Evolutionary conservation across 352 stramenopile species (phyloP).

Genomic region (Thalassiosira livingstoniorum): DNA sequence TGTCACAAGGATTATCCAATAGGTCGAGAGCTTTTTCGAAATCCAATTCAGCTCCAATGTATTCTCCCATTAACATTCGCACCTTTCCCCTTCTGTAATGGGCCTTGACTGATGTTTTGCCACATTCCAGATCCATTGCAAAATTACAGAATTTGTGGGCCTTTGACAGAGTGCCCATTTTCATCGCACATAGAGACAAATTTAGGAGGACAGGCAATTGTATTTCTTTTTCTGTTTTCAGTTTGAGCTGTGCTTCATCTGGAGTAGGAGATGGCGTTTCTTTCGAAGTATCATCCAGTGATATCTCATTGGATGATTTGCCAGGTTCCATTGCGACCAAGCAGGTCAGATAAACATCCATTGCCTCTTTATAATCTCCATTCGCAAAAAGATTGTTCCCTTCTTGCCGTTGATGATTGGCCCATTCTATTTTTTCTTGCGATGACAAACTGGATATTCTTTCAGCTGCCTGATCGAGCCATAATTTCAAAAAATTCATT

Average conservation of each 20-base stretch:
- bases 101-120: constrained; percentile 61
- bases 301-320: neutral
- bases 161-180: constrained; percentile 79
- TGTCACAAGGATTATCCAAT: constrained; percentile 14
- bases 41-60: constrained; percentile 63
- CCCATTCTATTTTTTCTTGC: constrained; percentile 69
- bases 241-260: constrained; percentile 8
- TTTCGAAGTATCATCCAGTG: constrained; percentile 1
- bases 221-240: constrained; percentile 58
- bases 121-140: constrained; percentile 62
- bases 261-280: neutral
- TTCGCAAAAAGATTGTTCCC: constrained; percentile 76
- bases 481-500: neutral
- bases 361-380: constrained; percentile 75
- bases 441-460: constrained; percentile 43
- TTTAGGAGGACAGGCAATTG: constrained; percentile 82
- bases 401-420: constrained; percentile 58
- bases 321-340: constrained; percentile 68
- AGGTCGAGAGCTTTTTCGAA: constrained; percentile 55
- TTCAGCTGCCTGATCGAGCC: constrained; percentile 51
- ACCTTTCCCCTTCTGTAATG: constrained; percentile 75
- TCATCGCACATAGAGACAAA: constrained; percentile 77
- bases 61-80: constrained; percentile 72
- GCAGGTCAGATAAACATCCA: constrained; percentile 85
- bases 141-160: constrained; percentile 79